Evolutionary conservation across 1,139 yeast species (phyloP).

Genomic region (Lodderomyces elongisporus): DNA sequence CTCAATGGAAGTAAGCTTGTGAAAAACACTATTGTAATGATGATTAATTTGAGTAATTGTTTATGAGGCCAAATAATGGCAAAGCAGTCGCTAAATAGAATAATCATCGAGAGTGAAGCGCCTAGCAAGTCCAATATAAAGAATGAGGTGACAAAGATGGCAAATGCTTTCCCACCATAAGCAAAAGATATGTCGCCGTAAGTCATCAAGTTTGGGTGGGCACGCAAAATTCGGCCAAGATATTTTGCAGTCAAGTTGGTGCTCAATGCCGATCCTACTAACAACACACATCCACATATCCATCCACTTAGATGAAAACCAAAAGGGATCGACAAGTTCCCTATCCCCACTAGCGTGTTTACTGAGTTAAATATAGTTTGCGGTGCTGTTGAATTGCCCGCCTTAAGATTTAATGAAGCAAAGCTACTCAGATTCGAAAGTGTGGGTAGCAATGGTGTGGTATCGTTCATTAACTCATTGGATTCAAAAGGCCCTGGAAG

Average conservation of each 20-base stretch:
- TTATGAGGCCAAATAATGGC: conserved; percentile 56
- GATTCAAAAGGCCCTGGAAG: background rate
- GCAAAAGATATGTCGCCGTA: conserved; percentile 45
- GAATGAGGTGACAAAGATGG: conserved; percentile 60
- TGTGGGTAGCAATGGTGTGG: conserved; percentile 11
- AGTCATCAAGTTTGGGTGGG: conserved; percentile 27
- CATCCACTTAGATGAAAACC: conserved; percentile 81
- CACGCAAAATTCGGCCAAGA: conserved; percentile 30
- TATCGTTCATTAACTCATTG: conserved; percentile 13
- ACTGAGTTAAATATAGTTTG: conserved; percentile 88
- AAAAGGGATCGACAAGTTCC: conserved; percentile 76
- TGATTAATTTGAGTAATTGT: conserved; percentile 43
- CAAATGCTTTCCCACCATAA: conserved; percentile 41
- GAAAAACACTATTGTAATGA: conserved; percentile 48
- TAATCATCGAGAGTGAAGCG: conserved; percentile 69
- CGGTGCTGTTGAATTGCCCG: conserved; percentile 55
- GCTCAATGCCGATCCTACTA: conserved; percentile 52
- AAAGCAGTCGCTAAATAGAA: conserved; percentile 82
- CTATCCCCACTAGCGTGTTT: conserved; percentile 82
- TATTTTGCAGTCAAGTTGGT: conserved; percentile 68
- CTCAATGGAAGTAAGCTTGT: conserved; percentile 73
- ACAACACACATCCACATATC: conserved; percentile 55
- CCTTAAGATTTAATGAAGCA: conserved; percentile 11
- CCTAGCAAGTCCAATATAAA: conserved; percentile 77
- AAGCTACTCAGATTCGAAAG: conserved; percentile 7